These are phyloP conservation scores for Oryza glumipatula DNA, from an alignment of 176 grass and related monocot genomes.

Conservation along the genomic window DNA sequence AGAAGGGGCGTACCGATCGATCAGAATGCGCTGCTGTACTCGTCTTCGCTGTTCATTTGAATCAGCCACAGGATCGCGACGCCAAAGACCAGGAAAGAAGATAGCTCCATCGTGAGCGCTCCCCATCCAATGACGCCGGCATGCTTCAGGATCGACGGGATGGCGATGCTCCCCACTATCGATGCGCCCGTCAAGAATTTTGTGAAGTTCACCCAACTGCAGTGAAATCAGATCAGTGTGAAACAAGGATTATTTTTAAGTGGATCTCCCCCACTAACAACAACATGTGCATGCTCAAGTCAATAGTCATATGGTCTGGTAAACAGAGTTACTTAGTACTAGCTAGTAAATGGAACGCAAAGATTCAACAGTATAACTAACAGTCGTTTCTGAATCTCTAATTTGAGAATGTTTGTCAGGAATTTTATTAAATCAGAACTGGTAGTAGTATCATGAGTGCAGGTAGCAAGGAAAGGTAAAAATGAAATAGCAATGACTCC, in stretches of 20 bases:
- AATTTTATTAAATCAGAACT: neutral
- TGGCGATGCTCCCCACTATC: slow-evolving; percentile 86
- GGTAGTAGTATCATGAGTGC: neutral
- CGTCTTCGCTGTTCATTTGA: slow-evolving; percentile 66
- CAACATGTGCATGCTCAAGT: neutral
- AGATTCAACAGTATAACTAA: neutral
- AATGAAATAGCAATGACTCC: neutral
- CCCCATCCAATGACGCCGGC: slow-evolving; percentile 87
- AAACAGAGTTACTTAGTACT: neutral
- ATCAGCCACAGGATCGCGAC: slow-evolving; percentile 71
- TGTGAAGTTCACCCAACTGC: slow-evolving; percentile 91
- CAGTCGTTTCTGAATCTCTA: neutral
- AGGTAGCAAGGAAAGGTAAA: neutral
- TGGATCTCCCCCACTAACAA: neutral
- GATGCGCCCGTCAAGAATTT: slow-evolving; percentile 92
- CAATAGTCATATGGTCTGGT: neutral
- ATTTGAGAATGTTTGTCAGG: neutral
- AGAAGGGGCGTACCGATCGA: neutral
- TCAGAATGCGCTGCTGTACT: slow-evolving; percentile 53
- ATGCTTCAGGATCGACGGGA: slow-evolving; percentile 88
- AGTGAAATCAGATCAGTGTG: neutral
- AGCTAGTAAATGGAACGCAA: neutral
- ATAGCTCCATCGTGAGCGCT: slow-evolving; percentile 86
- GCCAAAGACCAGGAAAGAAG: slow-evolving; percentile 81
- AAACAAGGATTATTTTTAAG: neutral